Conservation (phyloP, 108 stramenopile genomes). For the Pseudonitzschia pungens region DNA sequence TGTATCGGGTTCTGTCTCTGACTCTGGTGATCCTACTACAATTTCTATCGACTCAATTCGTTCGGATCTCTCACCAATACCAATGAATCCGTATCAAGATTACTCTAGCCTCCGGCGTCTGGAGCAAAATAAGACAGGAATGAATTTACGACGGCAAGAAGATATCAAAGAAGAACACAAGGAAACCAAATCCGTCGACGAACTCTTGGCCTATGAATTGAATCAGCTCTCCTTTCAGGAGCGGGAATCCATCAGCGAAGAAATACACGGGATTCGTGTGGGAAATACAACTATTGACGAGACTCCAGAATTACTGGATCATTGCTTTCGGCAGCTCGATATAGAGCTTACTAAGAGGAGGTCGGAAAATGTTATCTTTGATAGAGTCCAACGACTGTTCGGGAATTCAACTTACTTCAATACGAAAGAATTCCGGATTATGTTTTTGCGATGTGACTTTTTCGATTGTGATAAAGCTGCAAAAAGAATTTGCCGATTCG, state of each 20-base stretch:
- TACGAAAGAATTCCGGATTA: slow-evolving; percentile 1
- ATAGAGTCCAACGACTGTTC: slow-evolving; percentile 2
- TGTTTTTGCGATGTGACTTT: slow-evolving; percentile 11
- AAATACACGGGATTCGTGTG: slow-evolving; percentile 34
- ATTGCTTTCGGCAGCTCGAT: slow-evolving; percentile 17
- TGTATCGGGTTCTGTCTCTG: background rate
- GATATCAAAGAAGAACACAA: background rate
- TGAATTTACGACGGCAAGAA: background rate
- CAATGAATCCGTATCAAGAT: background rate
- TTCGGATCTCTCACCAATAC: background rate
- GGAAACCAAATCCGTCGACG: background rate
- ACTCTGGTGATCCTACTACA: background rate
- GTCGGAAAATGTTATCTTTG: background rate
- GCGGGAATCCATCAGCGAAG: slow-evolving; percentile 17
- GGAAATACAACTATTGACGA: background rate
- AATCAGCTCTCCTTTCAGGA: slow-evolving; percentile 30
- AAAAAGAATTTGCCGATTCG: background rate
- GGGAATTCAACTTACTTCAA: slow-evolving; percentile 1
- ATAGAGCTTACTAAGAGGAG: slow-evolving; percentile 18
- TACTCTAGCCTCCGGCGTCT: background rate
- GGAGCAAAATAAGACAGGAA: too few relatives aligned
- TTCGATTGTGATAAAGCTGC: slow-evolving; percentile 9
- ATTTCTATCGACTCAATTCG: background rate
- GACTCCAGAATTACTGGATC: slow-evolving; percentile 18
- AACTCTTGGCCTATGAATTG: slow-evolving; percentile 24